Base-by-base conservation (phyloP, 768 basidiomycete species). In the Obba rivulosa region DNA sequence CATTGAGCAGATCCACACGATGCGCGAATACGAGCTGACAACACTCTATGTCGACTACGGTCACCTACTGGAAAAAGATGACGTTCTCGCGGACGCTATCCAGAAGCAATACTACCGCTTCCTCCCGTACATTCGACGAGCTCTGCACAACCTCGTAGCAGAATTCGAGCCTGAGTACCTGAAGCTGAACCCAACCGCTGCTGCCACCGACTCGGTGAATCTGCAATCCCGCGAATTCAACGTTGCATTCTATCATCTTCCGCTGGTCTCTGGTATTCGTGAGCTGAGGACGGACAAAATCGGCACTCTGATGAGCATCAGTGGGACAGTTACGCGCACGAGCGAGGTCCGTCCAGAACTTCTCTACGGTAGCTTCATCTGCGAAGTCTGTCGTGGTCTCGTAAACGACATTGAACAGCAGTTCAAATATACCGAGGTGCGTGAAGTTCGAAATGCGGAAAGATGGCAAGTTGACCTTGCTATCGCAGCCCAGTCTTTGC, bases 371-470 rank as follows among this genome's bases (percentile, higher is more conserved):
- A 93, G 89, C 50, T 99, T 96, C 64, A 81, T 86, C 41, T 99
- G 96, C 58, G 87, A 91, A 66, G 78, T 85, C 37, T 99, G 96
- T 62, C 78, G 80, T 40, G 90, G 87, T 24, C 72, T 86, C 10
- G 85, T 97, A 21, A 80, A 86, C 46, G 95, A 97, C 61, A 84
- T 99, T 41, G 96, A 99, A 63, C 96, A 99, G 63, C 96, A 99
- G 63, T 99, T 99, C 79, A 99, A 97, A 64, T 98, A 97, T 64
- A 99, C 96, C 17, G 96, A 98, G 75, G 93, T 93, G 56, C 43
- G 61, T 45, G 5, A 13, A 14, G 24, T 17, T 38, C 8, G 37
- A n/a, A n/a, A 11, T 18, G 14, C 18, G 21, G 3, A 25, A 67
- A 56, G 20, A 36, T 43, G 23, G 11, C 41, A 41, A 20, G 34